These are phyloP conservation scores for Tephrocybe rancida DNA, from an alignment of 768 basidiomycete species.

Conservation along the genomic window DNA sequence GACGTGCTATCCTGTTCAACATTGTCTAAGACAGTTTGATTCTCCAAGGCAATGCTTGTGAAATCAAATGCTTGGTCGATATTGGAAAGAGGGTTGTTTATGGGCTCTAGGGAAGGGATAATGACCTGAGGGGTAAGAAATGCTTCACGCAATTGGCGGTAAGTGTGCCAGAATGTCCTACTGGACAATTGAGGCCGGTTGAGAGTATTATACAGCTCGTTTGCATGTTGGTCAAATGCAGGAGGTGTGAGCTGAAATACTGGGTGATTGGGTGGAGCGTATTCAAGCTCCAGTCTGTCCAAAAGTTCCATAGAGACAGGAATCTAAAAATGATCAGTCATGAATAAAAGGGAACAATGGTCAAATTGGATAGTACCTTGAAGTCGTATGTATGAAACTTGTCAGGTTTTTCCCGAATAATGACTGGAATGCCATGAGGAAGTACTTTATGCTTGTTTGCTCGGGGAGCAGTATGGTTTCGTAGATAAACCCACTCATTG, in stretches of 20 bases:
- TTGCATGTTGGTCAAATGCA: conserved; percentile 23
- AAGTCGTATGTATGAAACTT: background rate
- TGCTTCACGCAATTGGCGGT: too few species aligned
- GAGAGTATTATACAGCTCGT: conserved; percentile 13
- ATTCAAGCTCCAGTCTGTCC: conserved; percentile 23
- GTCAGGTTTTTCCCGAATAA: conserved; percentile 30
- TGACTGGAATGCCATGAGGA: conserved; percentile 36
- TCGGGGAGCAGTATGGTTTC: conserved; percentile 23
- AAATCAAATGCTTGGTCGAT: too few species aligned
- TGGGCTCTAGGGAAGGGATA: too few species aligned
- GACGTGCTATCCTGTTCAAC: too few species aligned
- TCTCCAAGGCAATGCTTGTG: too few species aligned
- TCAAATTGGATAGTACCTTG: too few species aligned
- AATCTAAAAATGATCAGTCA: conserved; percentile 18
- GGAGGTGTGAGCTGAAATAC: conserved; percentile 37
- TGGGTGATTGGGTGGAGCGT: conserved; percentile 31
- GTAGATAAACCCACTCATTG: conserved; percentile 25
- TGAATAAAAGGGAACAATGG: too few species aligned
- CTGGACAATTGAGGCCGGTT: too few species aligned
- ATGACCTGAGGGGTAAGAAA: too few species aligned
- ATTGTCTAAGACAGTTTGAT: too few species aligned
- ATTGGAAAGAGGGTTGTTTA: too few species aligned
- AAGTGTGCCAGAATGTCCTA: too few species aligned
- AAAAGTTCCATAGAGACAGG: conserved; percentile 15
- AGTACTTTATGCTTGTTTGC: conserved; percentile 32